A percentile compares a stretch with the other conserved stretches of the same genome.
Evolutionary conservation across 140 eudicot genomes (phyloP).

Genomic region (Cichorium intybus): DNA sequence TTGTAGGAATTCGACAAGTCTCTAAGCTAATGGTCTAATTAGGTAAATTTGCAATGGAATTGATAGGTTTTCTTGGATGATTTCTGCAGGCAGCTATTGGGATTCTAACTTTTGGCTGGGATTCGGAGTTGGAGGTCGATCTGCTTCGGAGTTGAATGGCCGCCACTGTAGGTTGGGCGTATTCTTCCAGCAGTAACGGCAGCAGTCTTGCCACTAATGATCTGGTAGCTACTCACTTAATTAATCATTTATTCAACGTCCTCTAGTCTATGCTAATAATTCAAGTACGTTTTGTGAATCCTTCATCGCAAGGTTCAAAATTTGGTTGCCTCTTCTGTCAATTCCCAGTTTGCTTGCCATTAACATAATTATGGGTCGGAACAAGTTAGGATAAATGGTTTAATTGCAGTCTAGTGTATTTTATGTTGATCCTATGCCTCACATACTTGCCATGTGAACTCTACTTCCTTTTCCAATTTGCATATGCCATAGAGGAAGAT

Average conservation of each 20-base stretch:
- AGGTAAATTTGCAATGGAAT: conserved; percentile 1
- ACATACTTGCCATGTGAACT: too few species aligned
- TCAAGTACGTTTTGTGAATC: neutral
- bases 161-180: conserved; percentile 72
- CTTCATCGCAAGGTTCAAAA: neutral
- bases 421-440: conserved; percentile 3
- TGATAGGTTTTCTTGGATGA: conserved; percentile 9
- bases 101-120: conserved; percentile 30
- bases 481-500: too few species aligned
- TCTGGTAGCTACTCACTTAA: conserved; percentile 45
- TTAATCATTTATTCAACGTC: neutral
- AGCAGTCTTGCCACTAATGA: conserved; percentile 57
- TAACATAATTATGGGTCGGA: conserved; percentile 11
- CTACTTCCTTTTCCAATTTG: too few species aligned
- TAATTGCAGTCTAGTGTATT: neutral
- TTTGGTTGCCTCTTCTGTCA: neutral
- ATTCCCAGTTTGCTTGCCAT: conserved; percentile 11
- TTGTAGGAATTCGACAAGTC: neutral
- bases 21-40: neutral
- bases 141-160: conserved; percentile 56
- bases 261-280: neutral
- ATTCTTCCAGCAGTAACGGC: conserved; percentile 72
- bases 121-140: conserved; percentile 42
- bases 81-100: conserved; percentile 36
- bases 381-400: conserved; percentile 3